These are phyloP conservation scores for Coemansia sp. DNA, from an alignment of 192 early-diverging fungal species.

Conservation along the genomic window DNA sequence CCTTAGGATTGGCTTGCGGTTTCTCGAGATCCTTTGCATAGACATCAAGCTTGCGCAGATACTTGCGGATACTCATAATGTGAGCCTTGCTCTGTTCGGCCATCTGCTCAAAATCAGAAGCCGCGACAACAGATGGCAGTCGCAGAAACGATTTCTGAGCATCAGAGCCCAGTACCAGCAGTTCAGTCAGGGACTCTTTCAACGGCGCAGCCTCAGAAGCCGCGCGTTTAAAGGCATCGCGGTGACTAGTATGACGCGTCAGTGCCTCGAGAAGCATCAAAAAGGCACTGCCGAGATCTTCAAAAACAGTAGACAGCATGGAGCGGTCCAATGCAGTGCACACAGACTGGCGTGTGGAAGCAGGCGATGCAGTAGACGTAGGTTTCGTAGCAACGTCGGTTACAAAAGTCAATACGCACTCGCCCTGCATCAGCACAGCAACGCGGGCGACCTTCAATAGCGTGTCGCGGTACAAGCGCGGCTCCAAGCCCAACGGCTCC, in stretches of 20 bases:
- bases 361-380: not conserved
- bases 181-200: constrained; percentile 16
- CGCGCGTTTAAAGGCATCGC: constrained; percentile 38
- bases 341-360: not conserved
- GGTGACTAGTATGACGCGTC: constrained; percentile 44
- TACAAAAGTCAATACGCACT: constrained; percentile 11
- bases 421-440: constrained; percentile 28
- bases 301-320: constrained; percentile 25
- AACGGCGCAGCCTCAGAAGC: constrained; percentile 37
- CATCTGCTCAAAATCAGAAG: constrained; percentile 3
- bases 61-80: constrained; percentile 19
- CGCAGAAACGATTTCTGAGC: not conserved
- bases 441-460: constrained; percentile 40
- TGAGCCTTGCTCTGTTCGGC: constrained; percentile 3
- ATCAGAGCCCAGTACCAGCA: constrained; percentile 6
- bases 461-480: constrained; percentile 52
- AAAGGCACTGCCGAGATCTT: constrained; percentile 37
- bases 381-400: constrained; percentile 4
- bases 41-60: constrained; percentile 35
- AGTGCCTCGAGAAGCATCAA: constrained; percentile 48
- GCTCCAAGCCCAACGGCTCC: constrained; percentile 52
- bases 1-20: not conserved
- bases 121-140: not conserved
- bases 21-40: constrained; percentile 13
- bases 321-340: constrained; percentile 1